phyloP scores from a whole-genome alignment of 257 asterid genomes.

The Coffea canephora region DNA sequence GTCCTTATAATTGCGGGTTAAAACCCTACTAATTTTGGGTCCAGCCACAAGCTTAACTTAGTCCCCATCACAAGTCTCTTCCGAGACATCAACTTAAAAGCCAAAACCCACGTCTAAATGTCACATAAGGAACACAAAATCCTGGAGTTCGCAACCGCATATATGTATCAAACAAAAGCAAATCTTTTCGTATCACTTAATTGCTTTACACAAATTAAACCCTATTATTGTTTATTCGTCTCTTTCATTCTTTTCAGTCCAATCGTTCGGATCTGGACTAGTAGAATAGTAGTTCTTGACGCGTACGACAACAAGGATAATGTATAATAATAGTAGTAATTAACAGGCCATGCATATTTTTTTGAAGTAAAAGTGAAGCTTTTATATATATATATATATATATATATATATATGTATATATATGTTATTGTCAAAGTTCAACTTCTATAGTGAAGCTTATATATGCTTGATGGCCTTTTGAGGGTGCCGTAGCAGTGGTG shows the following conservation, averaged over 20 bases:
- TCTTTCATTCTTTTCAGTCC: constrained; percentile 18
- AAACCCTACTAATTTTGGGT: constrained; percentile 36
- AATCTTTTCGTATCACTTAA: constrained; percentile 17
- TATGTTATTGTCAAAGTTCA: too few species aligned
- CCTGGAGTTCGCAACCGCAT: constrained; percentile 38
- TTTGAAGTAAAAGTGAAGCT: not conserved
- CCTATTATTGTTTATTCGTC: constrained; percentile 15
- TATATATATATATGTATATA: too few species aligned
- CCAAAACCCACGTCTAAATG: not conserved
- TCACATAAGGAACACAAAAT: constrained; percentile 29
- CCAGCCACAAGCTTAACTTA: constrained; percentile 35
- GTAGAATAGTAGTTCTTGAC: constrained; percentile 19
- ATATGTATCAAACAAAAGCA: constrained; percentile 21
- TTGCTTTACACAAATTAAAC: constrained; percentile 4
- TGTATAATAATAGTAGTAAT: not conserved
- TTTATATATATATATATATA: not conserved
- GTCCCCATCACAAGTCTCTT: constrained; percentile 43
- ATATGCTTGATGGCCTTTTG: not conserved
- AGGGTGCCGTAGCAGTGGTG: constrained; percentile 11
- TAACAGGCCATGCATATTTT: not conserved
- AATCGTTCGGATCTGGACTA: constrained; percentile 20
- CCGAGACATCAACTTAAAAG: not conserved
- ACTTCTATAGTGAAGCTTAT: not conserved
- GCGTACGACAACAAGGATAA: constrained; percentile 4
- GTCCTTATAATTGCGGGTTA: constrained; percentile 18